Evolutionary conservation across 176 grass and related monocot genomes (phyloP).

Genomic region (Zoysia japonica): DNA sequence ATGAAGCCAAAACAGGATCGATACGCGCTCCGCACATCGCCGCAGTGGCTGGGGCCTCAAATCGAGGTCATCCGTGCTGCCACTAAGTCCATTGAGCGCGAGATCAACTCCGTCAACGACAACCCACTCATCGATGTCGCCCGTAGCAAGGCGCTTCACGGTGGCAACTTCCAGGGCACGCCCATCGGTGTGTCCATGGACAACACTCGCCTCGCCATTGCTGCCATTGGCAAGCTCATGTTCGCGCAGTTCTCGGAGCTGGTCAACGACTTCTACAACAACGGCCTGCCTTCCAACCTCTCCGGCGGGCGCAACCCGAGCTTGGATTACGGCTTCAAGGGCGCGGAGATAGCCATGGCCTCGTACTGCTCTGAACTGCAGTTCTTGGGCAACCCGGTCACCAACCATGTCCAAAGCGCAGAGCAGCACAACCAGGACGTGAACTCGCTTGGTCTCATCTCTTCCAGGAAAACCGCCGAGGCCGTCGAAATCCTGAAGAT

Average conservation of each 20-base stretch:
- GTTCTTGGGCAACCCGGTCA: slow-evolving; percentile 80
- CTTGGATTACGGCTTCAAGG: slow-evolving; percentile 85
- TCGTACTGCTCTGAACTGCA: slow-evolving; percentile 85
- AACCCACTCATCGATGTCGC: slow-evolving; percentile 84
- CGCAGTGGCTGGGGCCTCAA: slow-evolving; percentile 93
- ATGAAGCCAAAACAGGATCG: slow-evolving; percentile 94
- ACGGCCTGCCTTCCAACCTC: slow-evolving; percentile 73
- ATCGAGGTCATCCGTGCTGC: slow-evolving; percentile 85
- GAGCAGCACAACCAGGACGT: slow-evolving; percentile 90
- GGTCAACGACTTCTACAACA: slow-evolving; percentile 88
- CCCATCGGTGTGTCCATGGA: slow-evolving; percentile 93
- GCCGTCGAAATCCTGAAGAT: slow-evolving; percentile 77
- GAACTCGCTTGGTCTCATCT: slow-evolving; percentile 71
- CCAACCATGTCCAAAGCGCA: slow-evolving; percentile 84
- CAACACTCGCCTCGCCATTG: slow-evolving; percentile 74
- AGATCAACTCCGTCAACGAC: slow-evolving; percentile 91
- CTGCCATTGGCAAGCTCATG: slow-evolving; percentile 80
- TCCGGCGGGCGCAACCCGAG: slow-evolving; percentile 75
- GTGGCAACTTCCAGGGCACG: slow-evolving; percentile 83
- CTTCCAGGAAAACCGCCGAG: slow-evolving; percentile 65
- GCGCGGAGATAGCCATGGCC: slow-evolving; percentile 83
- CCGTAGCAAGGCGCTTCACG: slow-evolving; percentile 66
- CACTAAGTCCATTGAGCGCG: slow-evolving; percentile 61
- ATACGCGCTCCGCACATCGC: slow-evolving; percentile 91
- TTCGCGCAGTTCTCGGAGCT: slow-evolving; percentile 87